Evolutionary conservation across 805 yeast species (phyloP).

Genomic region (Candida loeiensis): DNA sequence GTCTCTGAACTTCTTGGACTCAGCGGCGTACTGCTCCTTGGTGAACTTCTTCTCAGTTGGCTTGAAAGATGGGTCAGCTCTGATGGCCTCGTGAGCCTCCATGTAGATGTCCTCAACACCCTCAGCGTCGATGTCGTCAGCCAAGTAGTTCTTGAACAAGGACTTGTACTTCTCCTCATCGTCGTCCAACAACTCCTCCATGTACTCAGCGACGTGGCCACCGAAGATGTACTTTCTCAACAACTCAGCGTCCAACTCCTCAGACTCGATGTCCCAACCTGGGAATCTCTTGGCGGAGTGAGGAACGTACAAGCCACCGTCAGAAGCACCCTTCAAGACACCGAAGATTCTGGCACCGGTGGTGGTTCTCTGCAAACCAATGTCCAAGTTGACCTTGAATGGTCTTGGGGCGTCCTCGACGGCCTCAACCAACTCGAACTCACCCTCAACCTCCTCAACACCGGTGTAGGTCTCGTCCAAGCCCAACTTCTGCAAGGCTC

Average conservation of each 20-base stretch:
- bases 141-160: constrained; percentile 94
- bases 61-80: constrained; percentile 91
- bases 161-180: constrained; percentile 99
- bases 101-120: constrained; percentile 92
- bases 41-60: constrained; percentile 89
- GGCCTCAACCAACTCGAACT: constrained; percentile 96
- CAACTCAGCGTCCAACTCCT: constrained; percentile 96
- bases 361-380: constrained; percentile 99
- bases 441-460: constrained; percentile 99
- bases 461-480: constrained; percentile 97
- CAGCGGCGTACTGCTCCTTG: constrained; percentile 98
- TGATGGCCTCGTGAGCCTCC: constrained; percentile 92
- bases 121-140: constrained; percentile 96
- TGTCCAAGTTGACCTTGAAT: constrained; percentile 98
- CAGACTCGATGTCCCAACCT: constrained; percentile 98
- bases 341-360: constrained; percentile 99
- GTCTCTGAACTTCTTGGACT: constrained; percentile 89
- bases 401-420: constrained; percentile 99
- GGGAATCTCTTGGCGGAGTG: constrained; percentile 99
- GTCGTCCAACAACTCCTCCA: constrained; percentile 99
- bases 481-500: constrained; percentile 96
- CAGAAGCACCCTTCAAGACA: constrained; percentile 99
- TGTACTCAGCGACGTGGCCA: constrained; percentile 99
- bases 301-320: constrained; percentile 99
- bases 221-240: constrained; percentile 99